Percentiles rank a stretch among this genome's conserved stretches.
Evolutionary conservation across 2,329 filamentous ascomycete genomes (phyloP).

Genomic region (Allantophomopsis lycopodina): DNA sequence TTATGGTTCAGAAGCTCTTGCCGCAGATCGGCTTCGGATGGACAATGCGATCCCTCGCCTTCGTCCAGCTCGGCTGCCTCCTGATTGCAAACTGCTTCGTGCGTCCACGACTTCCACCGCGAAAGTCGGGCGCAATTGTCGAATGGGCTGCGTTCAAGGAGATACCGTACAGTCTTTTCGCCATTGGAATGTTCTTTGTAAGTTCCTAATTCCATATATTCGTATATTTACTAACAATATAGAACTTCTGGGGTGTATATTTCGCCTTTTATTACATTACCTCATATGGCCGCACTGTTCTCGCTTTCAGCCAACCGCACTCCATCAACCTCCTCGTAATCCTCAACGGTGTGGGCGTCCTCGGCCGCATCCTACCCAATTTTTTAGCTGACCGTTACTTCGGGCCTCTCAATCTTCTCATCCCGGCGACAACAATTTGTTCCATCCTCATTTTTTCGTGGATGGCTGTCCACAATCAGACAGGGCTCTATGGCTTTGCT

Average conservation of each 20-base stretch:
- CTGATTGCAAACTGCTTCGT: constrained; percentile 20
- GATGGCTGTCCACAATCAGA: constrained; percentile 26
- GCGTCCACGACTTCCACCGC: constrained; percentile 22
- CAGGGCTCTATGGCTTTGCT: constrained; percentile 31
- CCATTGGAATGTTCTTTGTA: constrained; percentile 20
- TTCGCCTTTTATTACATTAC: constrained; percentile 19
- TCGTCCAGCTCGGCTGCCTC: constrained; percentile 25
- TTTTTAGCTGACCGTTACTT: constrained; percentile 28
- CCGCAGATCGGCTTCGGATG: constrained; percentile 25
- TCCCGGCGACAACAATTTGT: constrained; percentile 24
- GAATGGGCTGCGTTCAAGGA: constrained; percentile 29
- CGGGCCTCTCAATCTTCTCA: constrained; percentile 36
- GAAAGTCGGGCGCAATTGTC: constrained; percentile 23
- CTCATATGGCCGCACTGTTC: constrained; percentile 22
- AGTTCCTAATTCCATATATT: constrained; percentile 1
- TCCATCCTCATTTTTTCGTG: constrained; percentile 26
- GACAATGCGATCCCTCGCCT: constrained; percentile 28
- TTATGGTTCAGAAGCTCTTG: constrained; percentile 24
- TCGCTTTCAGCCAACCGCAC: constrained; percentile 21
- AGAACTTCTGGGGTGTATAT: constrained; percentile 24
- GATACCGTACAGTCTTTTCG: constrained; percentile 25
- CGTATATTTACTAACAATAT: background rate
- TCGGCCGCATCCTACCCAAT: constrained; percentile 31
- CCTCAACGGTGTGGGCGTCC: constrained; percentile 34
- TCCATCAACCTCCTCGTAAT: constrained; percentile 34